phyloP scores from a whole-genome alignment of 2,329 filamentous ascomycete species.

The Amauroascus niger region DNA sequence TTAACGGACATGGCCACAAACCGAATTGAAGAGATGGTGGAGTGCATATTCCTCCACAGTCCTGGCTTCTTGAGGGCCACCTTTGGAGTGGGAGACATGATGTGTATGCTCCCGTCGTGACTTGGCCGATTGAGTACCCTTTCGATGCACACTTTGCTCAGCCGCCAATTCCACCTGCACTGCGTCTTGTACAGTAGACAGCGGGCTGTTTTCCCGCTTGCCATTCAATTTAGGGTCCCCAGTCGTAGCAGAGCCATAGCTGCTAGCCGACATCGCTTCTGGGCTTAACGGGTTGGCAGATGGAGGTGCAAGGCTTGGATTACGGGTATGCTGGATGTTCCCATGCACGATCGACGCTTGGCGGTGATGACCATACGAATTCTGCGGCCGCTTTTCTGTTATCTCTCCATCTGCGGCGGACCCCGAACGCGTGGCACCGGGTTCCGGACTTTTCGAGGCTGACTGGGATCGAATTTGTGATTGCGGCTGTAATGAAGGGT shows the following conservation, averaged over 20 bases:
- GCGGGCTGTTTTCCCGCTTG: slow-evolving; percentile 27
- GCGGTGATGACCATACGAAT: slow-evolving; percentile 75
- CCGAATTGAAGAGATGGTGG: slow-evolving; percentile 89
- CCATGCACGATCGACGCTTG: slow-evolving; percentile 97
- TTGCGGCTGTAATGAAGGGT: slow-evolving; percentile 30
- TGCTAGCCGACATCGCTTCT: slow-evolving; percentile 66
- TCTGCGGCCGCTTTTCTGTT: slow-evolving; percentile 36
- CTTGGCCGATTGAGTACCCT: slow-evolving; percentile 52
- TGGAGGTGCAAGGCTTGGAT: slow-evolving; percentile 56
- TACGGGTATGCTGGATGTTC: slow-evolving; percentile 71
- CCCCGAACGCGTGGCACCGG: slow-evolving; percentile 27
- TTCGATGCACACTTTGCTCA: slow-evolving; percentile 27
- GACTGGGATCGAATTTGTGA: slow-evolving; percentile 32
- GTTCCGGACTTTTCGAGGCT: slow-evolving; percentile 36
- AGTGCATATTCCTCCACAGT: slow-evolving; percentile 97
- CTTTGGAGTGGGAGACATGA: slow-evolving; percentile 65
- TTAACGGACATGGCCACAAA: slow-evolving; percentile 35
- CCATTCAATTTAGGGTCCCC: slow-evolving; percentile 32
- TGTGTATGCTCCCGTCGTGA: slow-evolving; percentile 59
- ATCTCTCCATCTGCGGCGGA: slow-evolving; percentile 28
- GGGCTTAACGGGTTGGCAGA: slow-evolving; percentile 80
- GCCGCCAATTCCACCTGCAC: slow-evolving; percentile 22
- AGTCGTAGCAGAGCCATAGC: slow-evolving; percentile 46
- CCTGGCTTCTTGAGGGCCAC: slow-evolving; percentile 64
- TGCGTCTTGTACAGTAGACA: slow-evolving; percentile 32